Evolutionary conservation across 2,329 filamentous ascomycete genomes (phyloP).

Genomic region (Talaromyces sp.): DNA sequence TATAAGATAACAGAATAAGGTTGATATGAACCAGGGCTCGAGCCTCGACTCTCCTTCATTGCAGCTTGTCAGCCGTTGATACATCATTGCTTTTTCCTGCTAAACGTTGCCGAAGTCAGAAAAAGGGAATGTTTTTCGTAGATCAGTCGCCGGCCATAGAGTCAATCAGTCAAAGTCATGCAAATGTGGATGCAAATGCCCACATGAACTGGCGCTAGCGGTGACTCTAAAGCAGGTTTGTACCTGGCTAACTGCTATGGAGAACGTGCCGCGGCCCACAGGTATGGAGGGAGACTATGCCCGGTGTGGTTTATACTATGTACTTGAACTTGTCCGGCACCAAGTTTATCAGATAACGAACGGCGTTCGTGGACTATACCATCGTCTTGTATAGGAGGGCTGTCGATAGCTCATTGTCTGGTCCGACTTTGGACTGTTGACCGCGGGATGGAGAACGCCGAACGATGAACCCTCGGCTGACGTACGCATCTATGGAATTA

Average conservation of each 20-base stretch:
- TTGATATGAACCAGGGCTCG: not conserved
- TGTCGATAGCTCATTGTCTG: not conserved
- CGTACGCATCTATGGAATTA: not conserved
- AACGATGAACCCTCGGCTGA: too few species aligned
- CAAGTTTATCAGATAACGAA: not conserved
- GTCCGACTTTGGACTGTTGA: not conserved
- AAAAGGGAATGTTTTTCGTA: not conserved
- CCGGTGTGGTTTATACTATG: not conserved
- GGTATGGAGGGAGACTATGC: not conserved
- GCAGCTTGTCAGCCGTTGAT: not conserved
- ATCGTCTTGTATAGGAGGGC: not conserved
- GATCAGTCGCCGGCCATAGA: not conserved
- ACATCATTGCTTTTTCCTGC: not conserved
- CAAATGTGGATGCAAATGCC: conserved; percentile 1
- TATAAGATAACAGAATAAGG: not conserved
- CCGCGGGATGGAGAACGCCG: not conserved
- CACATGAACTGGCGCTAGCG: not conserved
- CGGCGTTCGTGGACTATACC: not conserved
- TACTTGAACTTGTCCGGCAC: not conserved
- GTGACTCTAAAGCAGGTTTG: not conserved
- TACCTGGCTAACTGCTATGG: not conserved
- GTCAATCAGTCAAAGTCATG: not conserved
- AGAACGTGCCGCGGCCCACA: not conserved
- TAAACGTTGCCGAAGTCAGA: not conserved
- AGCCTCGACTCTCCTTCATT: not conserved